Percentiles rank a stretch among this genome's conserved stretches.
Conservation (phyloP, 2,329 filamentous ascomycete species). For the Calycina herbarum region DNA sequence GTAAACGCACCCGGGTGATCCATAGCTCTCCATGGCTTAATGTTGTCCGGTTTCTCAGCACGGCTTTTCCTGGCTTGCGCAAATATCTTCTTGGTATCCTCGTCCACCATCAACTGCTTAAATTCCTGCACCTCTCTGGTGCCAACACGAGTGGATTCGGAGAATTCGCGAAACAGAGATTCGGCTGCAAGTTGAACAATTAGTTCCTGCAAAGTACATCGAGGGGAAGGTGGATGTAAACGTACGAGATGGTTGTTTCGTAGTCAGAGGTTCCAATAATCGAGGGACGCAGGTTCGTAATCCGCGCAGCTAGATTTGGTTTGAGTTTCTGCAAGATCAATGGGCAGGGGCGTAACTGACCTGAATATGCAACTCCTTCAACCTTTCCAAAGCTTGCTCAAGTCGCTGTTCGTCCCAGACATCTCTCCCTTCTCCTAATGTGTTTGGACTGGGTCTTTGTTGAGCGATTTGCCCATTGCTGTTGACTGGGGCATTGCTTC, state of each 20-base stretch:
- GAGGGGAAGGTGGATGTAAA: constrained; percentile 15
- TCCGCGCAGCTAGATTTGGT: constrained; percentile 43
- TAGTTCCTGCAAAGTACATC: neutral
- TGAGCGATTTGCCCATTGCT: constrained; percentile 15
- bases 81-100: constrained; percentile 45
- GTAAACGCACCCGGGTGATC: constrained; percentile 60
- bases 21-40: constrained; percentile 58
- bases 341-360: constrained; percentile 22
- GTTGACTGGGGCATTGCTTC: neutral
- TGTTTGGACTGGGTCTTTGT: neutral
- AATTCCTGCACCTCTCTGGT: constrained; percentile 51
- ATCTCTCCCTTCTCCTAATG: constrained; percentile 19
- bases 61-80: constrained; percentile 54
- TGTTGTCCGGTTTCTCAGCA: constrained; percentile 54
- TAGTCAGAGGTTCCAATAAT: constrained; percentile 52
- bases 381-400: constrained; percentile 34
- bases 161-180: constrained; percentile 48
- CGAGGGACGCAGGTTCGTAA: constrained; percentile 51
- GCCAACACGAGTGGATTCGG: constrained; percentile 48
- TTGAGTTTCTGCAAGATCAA: constrained; percentile 9
- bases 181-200: constrained; percentile 46
- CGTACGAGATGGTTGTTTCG: constrained; percentile 53
- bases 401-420: constrained; percentile 38
- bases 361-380: constrained; percentile 41
- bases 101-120: constrained; percentile 31